A percentile compares a stretch with the other conserved stretches of the same genome.
phyloP scores from a whole-genome alignment of 495 filamentous ascomycete genomes.

The Daldinia caldariorum region DNA sequence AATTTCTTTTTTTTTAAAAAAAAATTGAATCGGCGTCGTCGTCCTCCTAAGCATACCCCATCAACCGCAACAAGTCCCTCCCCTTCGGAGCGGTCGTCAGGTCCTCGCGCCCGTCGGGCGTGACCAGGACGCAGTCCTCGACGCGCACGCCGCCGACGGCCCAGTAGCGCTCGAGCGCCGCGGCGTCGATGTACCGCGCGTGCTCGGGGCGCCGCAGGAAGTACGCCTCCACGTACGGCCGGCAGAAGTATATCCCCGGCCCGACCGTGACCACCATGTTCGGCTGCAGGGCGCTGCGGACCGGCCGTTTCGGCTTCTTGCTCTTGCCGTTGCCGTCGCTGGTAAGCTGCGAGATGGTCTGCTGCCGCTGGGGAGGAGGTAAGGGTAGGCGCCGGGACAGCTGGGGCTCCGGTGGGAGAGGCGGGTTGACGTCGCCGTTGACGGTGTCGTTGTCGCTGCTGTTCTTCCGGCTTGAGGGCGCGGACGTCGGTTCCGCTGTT shows the following conservation, averaged over 20 bases:
- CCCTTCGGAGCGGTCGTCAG: constrained; percentile 86
- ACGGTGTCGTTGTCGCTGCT: constrained; percentile 19
- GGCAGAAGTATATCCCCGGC: constrained; percentile 83
- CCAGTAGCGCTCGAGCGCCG: constrained; percentile 75
- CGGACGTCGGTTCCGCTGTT: neutral
- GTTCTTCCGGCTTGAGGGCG: constrained; percentile 8
- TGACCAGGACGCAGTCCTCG: constrained; percentile 90
- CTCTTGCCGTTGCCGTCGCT: neutral
- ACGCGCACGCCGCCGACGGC: constrained; percentile 88
- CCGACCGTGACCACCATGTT: constrained; percentile 88
- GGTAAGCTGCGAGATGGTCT: constrained; percentile 3
- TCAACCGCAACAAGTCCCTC: constrained; percentile 58
- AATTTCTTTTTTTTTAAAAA: too few relatives aligned
- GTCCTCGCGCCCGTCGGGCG: constrained; percentile 79
- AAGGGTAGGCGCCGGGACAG: neutral
- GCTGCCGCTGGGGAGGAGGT: neutral
- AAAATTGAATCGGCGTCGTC: too few relatives aligned
- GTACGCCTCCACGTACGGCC: constrained; percentile 67
- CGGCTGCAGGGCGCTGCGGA: constrained; percentile 59
- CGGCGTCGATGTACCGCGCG: constrained; percentile 75
- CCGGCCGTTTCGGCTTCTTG: constrained; percentile 13
- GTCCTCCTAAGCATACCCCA: constrained; percentile 48
- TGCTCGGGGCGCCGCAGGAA: constrained; percentile 71
- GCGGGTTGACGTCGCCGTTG: constrained; percentile 6
- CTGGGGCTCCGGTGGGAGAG: neutral